Percentiles rank a stretch among this genome's conserved stretches.
phyloP scores from a whole-genome alignment of 257 asterid species.

The Marsdenia floribunda region DNA sequence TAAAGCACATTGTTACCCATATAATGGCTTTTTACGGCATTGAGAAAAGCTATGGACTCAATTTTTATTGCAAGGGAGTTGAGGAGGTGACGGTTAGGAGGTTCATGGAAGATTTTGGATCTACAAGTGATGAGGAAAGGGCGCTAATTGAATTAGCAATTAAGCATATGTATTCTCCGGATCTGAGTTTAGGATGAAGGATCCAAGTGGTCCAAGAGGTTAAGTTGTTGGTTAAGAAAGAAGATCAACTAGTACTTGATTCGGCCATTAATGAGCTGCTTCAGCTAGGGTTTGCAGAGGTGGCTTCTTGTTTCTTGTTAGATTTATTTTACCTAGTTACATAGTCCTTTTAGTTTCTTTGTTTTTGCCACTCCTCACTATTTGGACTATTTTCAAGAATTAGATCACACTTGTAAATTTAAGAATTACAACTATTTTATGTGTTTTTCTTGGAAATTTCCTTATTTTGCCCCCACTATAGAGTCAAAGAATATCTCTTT shows the following conservation, averaged over 20 bases:
- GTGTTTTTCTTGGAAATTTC: not conserved
- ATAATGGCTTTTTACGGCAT: constrained; percentile 71
- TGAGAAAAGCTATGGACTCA: constrained; percentile 50
- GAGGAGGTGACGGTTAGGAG: constrained; percentile 60
- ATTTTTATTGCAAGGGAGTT: constrained; percentile 52
- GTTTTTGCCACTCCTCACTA: not conserved
- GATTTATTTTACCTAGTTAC: not conserved
- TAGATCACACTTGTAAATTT: not conserved
- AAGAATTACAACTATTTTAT: too few species aligned
- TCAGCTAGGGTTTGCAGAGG: constrained; percentile 83
- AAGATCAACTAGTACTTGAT: constrained; percentile 59
- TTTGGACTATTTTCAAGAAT: not conserved
- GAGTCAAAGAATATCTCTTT: not conserved
- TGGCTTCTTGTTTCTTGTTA: constrained; percentile 20
- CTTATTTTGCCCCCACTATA: not conserved
- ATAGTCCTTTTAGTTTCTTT: not conserved
- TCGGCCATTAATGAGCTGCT: constrained; percentile 69
- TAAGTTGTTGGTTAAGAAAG: constrained; percentile 68
- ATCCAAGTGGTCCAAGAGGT: constrained; percentile 88
- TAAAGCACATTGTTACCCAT: too few species aligned
- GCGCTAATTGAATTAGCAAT: constrained; percentile 54
- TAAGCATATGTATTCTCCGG: constrained; percentile 79
- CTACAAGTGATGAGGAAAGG: constrained; percentile 49
- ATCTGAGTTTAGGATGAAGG: constrained; percentile 92
- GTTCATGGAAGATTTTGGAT: constrained; percentile 70